phyloP scores from a whole-genome alignment of 2,329 filamentous ascomycete genomes.

The Byssochlamys sp. region DNA sequence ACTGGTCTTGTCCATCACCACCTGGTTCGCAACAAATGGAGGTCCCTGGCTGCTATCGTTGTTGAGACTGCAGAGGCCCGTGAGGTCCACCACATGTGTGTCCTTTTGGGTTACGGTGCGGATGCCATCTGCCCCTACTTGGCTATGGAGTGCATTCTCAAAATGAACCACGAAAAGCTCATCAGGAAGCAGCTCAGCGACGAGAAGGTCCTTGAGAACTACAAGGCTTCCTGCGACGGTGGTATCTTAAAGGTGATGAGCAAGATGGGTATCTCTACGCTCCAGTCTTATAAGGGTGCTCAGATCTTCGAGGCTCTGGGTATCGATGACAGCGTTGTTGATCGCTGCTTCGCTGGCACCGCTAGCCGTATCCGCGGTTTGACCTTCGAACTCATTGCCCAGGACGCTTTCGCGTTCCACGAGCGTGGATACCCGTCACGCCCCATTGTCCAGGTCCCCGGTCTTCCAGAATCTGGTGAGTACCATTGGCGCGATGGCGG shows the following conservation, averaged over 20 bases:
- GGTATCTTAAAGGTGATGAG: slow-evolving; percentile 98
- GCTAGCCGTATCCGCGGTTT: slow-evolving; percentile 89
- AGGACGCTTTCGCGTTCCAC: slow-evolving; percentile 89
- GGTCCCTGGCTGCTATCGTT: slow-evolving; percentile 74
- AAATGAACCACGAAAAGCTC: slow-evolving; percentile 85
- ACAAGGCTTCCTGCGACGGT: slow-evolving; percentile 91
- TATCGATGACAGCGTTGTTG: slow-evolving; percentile 82
- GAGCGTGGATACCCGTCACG: slow-evolving; percentile 83
- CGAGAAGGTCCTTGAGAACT: slow-evolving; percentile 80
- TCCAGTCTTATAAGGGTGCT: slow-evolving; percentile 93
- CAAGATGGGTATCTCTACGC: slow-evolving; percentile 97
- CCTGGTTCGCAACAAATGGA: slow-evolving; percentile 89
- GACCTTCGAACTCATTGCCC: slow-evolving; percentile 85
- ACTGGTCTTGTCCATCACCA: slow-evolving; percentile 94
- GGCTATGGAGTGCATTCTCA: slow-evolving; percentile 90
- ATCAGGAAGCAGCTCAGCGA: slow-evolving; percentile 82
- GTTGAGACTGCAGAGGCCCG: slow-evolving; percentile 91
- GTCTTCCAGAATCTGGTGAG: slow-evolving; percentile 83
- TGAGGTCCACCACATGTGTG: slow-evolving; percentile 97
- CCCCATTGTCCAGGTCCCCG: slow-evolving; percentile 64
- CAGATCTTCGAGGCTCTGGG: slow-evolving; percentile 96
- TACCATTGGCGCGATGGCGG: slow-evolving; percentile 98
- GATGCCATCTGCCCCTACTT: slow-evolving; percentile 93
- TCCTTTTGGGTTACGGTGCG: slow-evolving; percentile 88
- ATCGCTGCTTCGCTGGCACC: slow-evolving; percentile 88